Evolutionary conservation across 345 rosid species (phyloP).

Genomic region (Diplotaxis tenuifolia): DNA sequence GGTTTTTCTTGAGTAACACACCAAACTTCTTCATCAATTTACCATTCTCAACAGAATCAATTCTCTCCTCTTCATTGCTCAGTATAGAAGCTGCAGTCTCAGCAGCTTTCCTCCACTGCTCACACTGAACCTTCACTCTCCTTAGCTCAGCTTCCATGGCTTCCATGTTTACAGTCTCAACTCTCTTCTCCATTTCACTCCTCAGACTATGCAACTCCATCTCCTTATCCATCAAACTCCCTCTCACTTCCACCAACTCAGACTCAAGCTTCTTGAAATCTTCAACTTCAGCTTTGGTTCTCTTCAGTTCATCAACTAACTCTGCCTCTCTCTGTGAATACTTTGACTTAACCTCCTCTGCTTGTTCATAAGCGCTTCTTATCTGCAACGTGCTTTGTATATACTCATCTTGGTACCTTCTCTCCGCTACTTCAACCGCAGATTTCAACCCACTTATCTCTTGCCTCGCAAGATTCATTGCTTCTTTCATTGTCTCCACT

Average conservation of each 20-base stretch:
- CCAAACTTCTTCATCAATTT: constrained; percentile 89
- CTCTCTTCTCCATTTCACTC: constrained; percentile 53
- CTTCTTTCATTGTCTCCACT: constrained; percentile 32
- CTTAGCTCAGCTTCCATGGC: constrained; percentile 69
- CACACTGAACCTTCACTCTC: constrained; percentile 83
- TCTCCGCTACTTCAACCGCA: constrained; percentile 64
- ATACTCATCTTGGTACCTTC: constrained; percentile 81
- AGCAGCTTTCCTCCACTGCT: constrained; percentile 98
- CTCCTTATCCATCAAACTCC: constrained; percentile 49
- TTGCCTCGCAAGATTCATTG: constrained; percentile 41
- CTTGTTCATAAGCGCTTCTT: constrained; percentile 69
- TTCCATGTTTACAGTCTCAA: constrained; percentile 42
- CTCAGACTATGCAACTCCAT: constrained; percentile 49
- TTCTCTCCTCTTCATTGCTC: constrained; percentile 67
- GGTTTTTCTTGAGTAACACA: constrained; percentile 89
- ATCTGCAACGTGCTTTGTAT: constrained; percentile 85
- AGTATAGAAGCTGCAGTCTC: constrained; percentile 93
- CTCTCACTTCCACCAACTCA: constrained; percentile 53
- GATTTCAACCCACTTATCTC: constrained; percentile 63
- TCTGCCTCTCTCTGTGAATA: constrained; percentile 51
- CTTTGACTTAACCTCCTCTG: constrained; percentile 51
- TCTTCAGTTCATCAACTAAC: constrained; percentile 52
- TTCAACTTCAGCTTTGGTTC: constrained; percentile 45
- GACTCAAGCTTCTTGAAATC: constrained; percentile 53
- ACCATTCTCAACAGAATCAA: constrained; percentile 42